Evolutionary conservation across 495 filamentous ascomycete genomes (phyloP).

Genomic region (Tricharina praecox): DNA sequence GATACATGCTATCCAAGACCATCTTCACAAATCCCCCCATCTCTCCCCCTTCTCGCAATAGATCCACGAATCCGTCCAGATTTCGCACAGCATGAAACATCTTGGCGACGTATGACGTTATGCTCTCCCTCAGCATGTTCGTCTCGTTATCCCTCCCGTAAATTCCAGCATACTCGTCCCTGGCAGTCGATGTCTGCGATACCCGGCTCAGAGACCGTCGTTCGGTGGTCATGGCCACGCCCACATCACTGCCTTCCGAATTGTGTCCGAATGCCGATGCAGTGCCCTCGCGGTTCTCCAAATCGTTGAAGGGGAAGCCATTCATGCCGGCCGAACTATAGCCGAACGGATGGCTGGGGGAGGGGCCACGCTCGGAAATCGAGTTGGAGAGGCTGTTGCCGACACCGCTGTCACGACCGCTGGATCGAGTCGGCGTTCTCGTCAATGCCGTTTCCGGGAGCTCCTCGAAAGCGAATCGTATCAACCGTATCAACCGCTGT

Average conservation of each 20-base stretch:
- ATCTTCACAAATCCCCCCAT: slow-evolving; percentile 27
- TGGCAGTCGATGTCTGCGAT: slow-evolving; percentile 4
- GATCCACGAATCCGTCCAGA: slow-evolving; percentile 23
- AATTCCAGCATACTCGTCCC: slow-evolving; percentile 10
- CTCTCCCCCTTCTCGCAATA: slow-evolving; percentile 25
- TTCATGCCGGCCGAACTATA: slow-evolving; percentile 18
- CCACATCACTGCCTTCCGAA: slow-evolving; percentile 19
- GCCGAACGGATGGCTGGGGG: slow-evolving; percentile 17
- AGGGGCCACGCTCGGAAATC: slow-evolving; percentile 18
- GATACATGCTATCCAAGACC: slow-evolving; percentile 28
- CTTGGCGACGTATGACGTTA: slow-evolving; percentile 24
- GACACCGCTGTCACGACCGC: slow-evolving; percentile 19
- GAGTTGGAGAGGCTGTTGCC: slow-evolving; percentile 16
- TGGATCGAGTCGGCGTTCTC: slow-evolving; percentile 7
- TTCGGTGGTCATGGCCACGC: slow-evolving; percentile 23
- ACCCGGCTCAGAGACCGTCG: slow-evolving; percentile 21
- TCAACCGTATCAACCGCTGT: slow-evolving; percentile 18
- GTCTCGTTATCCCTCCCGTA: slow-evolving; percentile 26
- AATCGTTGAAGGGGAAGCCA: slow-evolving; percentile 21
- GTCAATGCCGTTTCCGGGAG: slow-evolving; percentile 22
- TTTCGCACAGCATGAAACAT: slow-evolving; percentile 26
- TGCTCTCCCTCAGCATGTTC: slow-evolving; percentile 20
- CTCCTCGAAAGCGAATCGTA: slow-evolving; percentile 26
- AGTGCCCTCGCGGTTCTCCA: slow-evolving; percentile 24
- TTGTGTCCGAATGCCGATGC: slow-evolving; percentile 20